Base-by-base conservation (phyloP, 2,329 filamentous ascomycete genomes). In the Lasiodiplodia citricola region DNA sequence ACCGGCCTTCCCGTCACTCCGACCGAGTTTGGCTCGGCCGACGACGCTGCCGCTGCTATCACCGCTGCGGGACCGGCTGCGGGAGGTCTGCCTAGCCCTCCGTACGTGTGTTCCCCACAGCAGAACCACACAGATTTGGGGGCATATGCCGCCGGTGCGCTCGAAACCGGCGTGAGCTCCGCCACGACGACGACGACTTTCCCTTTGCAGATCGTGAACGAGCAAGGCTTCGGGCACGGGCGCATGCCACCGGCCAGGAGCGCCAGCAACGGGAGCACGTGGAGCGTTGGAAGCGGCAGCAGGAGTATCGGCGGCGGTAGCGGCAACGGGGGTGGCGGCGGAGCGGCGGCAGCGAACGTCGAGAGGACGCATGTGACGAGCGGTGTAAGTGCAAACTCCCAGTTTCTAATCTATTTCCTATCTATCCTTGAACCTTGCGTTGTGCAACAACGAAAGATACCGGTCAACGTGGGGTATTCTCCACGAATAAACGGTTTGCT, bases 291-390 rank as follows among this genome's bases (percentile, higher is more conserved):
- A 16, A 67, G 65, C 25, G 62, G 35, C 28, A 63, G 25, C 38
- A 23, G 37, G 14, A 44, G 41, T 5, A n/a, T 25, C 18, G 57
- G 41, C 11, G 41, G 21, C 31, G 62, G 35, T 8, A 21, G 50
- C 31, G 31, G 31, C 31, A 35, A 7, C 11, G 54, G 31, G 25
- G 62, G 35, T 16, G 50, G 50, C 31, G n/a, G 44, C 18, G 44
- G 44, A 10, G 44, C 44, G 2, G 44, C 44, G 1, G 13, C 44
- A 21, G 44, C 57, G 13, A 55, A 57, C 28, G 18, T 74, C 1
- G 79, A 80, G 67, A 73, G 75, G 70, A 75, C 74, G 69, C 78
- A 80, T 70, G 78, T 78, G 16, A 81, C 79, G 52, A 80, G 78
- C 62, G 79, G 79, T 25, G 79, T 80, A 75, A 73, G 76, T 72